Base-by-base conservation (phyloP, 495 filamentous ascomycete species). In the Penicillium lividum region DNA sequence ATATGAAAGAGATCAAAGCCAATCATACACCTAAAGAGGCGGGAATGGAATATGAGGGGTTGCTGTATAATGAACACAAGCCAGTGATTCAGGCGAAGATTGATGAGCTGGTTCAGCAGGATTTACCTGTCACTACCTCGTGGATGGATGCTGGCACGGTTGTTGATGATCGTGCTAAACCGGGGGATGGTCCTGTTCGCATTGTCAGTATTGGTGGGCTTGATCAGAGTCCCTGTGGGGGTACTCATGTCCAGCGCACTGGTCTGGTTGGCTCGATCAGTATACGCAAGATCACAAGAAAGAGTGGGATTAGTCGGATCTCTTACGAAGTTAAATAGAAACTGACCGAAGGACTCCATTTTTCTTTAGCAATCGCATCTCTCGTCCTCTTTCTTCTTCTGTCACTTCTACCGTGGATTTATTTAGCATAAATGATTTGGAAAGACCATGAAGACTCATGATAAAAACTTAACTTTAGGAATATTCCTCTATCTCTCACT, bases 161-260 rank as follows among this genome's bases (percentile, higher is more conserved):
- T 64, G 69, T 77, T 60, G 69, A 75, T 6, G 68, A 71, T 16
- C 73, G 70, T n/a, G 79, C 80, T 59, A 80, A 72, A 61, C 77
- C 71, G n/a, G 51, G 54, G 5, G 67, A 65, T 53, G 61, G 67
- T 38, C 59, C 61, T 30, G 59, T 62, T 27, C 67, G 78, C 28
- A 67, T 80, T 43, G 85, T 85, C 13, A 80, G 79, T 59, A 83
- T 87, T 58, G 78, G 78, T 28, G 85, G 83, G 10, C 72, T 81
- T 16, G 84, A 84, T 70, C 75, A 73, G 22, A 85, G 84, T 68
- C 84, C 85, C 4, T 89, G 86, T 60, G 85, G 86, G 5, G 84
- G 85, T 0, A 89, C 86, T 43, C 85, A 89, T 74, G 82, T 89
- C 8, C 66, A 72, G 38, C 74, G 69, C 34, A 84, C 82, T 49